A percentile compares a stretch with the other conserved stretches of the same genome.
Evolutionary conservation across 208 protist genomes (phyloP).

Genomic region (Leishmania arabica): DNA sequence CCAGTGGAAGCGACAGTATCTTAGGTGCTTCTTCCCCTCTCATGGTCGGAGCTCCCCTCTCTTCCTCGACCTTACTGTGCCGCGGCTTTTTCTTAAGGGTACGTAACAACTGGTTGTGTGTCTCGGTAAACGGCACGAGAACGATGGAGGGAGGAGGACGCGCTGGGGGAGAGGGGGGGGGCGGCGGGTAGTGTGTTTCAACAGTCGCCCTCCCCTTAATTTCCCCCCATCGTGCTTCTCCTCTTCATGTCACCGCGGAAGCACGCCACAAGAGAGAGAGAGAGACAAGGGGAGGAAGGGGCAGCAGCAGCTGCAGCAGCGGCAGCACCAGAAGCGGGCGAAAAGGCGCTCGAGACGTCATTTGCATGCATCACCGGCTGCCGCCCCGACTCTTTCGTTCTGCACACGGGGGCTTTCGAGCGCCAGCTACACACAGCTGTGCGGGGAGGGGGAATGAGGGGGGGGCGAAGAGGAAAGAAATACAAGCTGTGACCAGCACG

Average conservation of each 20-base stretch:
- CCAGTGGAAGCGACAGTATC: background rate
- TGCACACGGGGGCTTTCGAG: background rate
- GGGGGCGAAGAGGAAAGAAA: background rate
- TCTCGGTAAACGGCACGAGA: background rate
- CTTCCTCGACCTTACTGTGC: background rate
- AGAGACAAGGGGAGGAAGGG: background rate
- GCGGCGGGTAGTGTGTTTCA: background rate
- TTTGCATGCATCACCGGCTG: background rate
- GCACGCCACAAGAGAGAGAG: background rate
- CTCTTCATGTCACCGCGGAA: background rate
- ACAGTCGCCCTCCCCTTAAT: background rate
- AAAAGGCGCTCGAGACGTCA: background rate
- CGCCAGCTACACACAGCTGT: background rate
- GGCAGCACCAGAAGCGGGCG: background rate
- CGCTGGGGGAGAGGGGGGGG: background rate
- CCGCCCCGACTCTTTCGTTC: background rate
- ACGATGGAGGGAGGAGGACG: background rate
- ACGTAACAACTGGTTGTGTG: background rate
- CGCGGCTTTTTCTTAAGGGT: slow-evolving; percentile 1
- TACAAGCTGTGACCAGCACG: background rate
- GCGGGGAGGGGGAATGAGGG: background rate
- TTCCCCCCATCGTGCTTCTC: background rate
- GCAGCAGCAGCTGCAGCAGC: no score
- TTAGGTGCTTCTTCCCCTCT: background rate
- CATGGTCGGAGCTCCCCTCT: background rate